A percentile compares a stretch with the other conserved stretches of the same genome.
phyloP scores from a whole-genome alignment of 139 green algal genomes.

The Micromonas pusilla region DNA sequence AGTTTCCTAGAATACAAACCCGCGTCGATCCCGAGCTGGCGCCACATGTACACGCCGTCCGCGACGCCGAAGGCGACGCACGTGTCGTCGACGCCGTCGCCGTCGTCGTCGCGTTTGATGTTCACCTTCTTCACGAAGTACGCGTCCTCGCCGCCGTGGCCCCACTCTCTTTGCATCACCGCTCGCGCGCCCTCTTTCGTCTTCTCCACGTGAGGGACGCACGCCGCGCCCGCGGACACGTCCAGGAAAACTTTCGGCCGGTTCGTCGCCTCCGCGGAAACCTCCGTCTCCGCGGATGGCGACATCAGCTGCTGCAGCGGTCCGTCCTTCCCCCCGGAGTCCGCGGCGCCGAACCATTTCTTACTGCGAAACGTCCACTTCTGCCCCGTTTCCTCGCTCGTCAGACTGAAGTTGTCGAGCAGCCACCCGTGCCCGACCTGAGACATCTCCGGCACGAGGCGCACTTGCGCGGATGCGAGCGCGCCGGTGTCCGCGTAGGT shows the following conservation, averaged over 20 bases:
- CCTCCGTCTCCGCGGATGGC: constrained; percentile 17
- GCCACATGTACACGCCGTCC: constrained; percentile 89
- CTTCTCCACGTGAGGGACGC: constrained; percentile 88
- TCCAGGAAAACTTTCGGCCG: constrained; percentile 25
- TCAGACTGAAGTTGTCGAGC: constrained; percentile 51
- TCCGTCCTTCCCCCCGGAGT: constrained; percentile 54
- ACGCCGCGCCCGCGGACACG: constrained; percentile 45
- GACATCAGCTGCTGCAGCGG: constrained; percentile 20
- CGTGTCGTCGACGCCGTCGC: constrained; percentile 42
- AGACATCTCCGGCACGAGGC: constrained; percentile 3
- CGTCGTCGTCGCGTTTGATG: background rate
- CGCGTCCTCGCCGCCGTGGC: constrained; percentile 76
- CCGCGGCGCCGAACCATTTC: constrained; percentile 70
- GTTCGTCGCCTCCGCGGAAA: background rate
- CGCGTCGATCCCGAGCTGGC: constrained; percentile 74
- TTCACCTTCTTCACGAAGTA: constrained; percentile 57
- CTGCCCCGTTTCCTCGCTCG: constrained; percentile 37
- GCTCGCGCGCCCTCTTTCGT: constrained; percentile 55
- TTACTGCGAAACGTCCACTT: constrained; percentile 65
- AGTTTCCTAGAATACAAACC: constrained; percentile 61
- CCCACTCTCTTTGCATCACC: constrained; percentile 57
- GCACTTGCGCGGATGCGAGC: constrained; percentile 48
- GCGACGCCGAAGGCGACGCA: constrained; percentile 75
- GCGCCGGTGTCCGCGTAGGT: constrained; percentile 40
- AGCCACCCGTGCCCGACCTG: constrained; percentile 55